Percentiles rank a stretch among this genome's conserved stretches.
Evolutionary conservation across 441 rosid species (phyloP).

Genomic region (Brassica hybrid): DNA sequence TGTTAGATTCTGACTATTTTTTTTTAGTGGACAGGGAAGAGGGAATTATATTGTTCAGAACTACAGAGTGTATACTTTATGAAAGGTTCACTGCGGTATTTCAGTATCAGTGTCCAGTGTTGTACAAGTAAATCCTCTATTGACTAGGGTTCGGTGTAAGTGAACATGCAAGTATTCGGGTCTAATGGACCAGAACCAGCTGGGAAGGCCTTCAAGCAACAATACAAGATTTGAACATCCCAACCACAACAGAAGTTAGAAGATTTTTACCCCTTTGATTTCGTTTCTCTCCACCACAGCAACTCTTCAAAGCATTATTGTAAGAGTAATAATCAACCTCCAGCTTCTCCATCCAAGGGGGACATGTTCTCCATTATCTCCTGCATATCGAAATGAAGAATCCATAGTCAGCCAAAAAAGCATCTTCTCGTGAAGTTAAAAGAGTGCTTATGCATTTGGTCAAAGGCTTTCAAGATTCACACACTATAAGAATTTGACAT

Average conservation of each 20-base stretch:
- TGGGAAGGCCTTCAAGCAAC: conserved; percentile 82
- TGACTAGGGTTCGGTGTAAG: conserved; percentile 85
- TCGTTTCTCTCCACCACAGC: conserved; percentile 81
- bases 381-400: conserved; percentile 50
- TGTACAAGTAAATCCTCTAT: conserved; percentile 86
- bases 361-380: conserved; percentile 81
- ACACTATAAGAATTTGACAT: neutral
- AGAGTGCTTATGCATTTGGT: neutral
- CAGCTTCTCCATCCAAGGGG: conserved; percentile 61
- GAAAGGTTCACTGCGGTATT: conserved; percentile 67
- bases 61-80: neutral
- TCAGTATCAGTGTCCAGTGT: conserved; percentile 90
- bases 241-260: neutral
- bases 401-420: conserved; percentile 13
- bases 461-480: neutral
- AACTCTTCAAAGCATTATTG: conserved; percentile 71
- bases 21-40: neutral
- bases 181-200: conserved; percentile 90
- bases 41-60: neutral
- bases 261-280: conserved; percentile 77
- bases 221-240: conserved; percentile 12
- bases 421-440: neutral
- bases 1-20: neutral
- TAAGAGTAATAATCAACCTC: conserved; percentile 87
- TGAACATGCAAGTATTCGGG: conserved; percentile 94